A percentile compares a stretch with the other conserved stretches of the same genome.
phyloP scores from a whole-genome alignment of 139 green algal species.

The Auxenochlorella protothecoides region DNA sequence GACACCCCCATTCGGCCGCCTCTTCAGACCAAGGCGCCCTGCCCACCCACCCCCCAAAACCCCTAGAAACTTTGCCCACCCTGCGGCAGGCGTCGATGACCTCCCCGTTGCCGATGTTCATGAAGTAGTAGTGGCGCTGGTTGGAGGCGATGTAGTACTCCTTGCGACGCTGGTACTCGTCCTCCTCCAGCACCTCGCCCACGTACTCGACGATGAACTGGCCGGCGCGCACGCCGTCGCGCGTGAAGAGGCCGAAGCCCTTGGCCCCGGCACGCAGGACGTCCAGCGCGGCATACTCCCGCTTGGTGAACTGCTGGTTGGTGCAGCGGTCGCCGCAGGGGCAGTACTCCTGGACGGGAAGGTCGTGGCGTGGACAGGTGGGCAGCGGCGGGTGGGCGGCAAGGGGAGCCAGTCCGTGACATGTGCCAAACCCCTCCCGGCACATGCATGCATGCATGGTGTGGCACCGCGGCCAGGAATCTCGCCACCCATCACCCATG shows the following conservation, averaged over 20 bases:
- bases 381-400: too few relatives aligned
- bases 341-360: constrained; percentile 63
- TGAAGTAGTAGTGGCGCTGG: constrained; percentile 98
- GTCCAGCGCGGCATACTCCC: constrained; percentile 70
- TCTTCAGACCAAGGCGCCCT: background rate
- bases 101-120: constrained; percentile 94
- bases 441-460: too few relatives aligned
- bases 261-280: constrained; percentile 71
- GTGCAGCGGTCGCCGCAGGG: constrained; percentile 77
- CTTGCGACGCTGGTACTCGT: constrained; percentile 80
- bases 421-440: too few relatives aligned
- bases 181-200: constrained; percentile 92
- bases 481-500: too few relatives aligned
- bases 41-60: constrained; percentile 22
- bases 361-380: background rate
- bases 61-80: too few relatives aligned
- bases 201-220: constrained; percentile 97
- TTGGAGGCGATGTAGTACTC: constrained; percentile 65
- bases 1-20: too few relatives aligned
- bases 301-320: constrained; percentile 84
- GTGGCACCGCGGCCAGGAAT: too few relatives aligned
- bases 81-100: constrained; percentile 88
- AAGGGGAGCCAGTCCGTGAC: too few relatives aligned
- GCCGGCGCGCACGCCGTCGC: constrained; percentile 59
- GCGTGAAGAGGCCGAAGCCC: constrained; percentile 78